Evolutionary conservation across 2,329 filamentous ascomycete species (phyloP).

Genomic region (Chaetomium olivaceum): DNA sequence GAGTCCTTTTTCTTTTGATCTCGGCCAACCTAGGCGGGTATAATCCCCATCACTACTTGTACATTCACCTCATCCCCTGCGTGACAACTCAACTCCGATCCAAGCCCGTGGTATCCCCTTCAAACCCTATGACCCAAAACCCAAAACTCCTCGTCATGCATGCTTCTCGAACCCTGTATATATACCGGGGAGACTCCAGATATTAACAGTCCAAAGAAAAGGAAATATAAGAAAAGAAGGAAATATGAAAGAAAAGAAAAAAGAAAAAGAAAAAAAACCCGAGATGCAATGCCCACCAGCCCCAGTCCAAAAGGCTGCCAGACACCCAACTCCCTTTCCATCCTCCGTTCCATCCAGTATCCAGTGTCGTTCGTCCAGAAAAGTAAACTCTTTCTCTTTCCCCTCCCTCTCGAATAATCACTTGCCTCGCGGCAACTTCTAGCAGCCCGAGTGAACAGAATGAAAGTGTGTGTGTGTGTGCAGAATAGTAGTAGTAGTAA

Average conservation of each 20-base stretch:
- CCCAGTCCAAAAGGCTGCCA: conserved; percentile 26
- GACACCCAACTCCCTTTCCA: neutral
- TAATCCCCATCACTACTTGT: conserved; percentile 18
- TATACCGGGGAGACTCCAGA: conserved; percentile 8
- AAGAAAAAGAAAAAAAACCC: conserved; percentile 5
- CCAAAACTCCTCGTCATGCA: conserved; percentile 26
- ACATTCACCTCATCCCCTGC: conserved; percentile 13
- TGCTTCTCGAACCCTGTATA: conserved; percentile 18
- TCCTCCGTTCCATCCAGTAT: conserved; percentile 2
- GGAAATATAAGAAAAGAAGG: conserved; percentile 7
- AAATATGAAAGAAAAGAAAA: neutral
- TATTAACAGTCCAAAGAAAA: conserved; percentile 5
- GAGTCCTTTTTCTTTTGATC: conserved; percentile 15
- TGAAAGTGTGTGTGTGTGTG: neutral
- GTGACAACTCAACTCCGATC: conserved; percentile 5
- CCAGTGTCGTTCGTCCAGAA: conserved; percentile 22
- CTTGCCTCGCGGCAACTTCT: conserved; percentile 33
- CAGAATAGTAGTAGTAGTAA: conserved; percentile 8
- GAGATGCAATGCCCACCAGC: neutral
- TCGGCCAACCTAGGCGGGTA: conserved; percentile 17
- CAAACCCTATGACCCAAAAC: conserved; percentile 1
- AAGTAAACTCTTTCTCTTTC: neutral
- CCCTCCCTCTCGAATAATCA: conserved; percentile 1
- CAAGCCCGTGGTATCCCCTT: conserved; percentile 22
- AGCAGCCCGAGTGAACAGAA: conserved; percentile 21